Conservation (phyloP, 2,329 filamentous ascomycete species). For the Rutstroemia sp. region DNA sequence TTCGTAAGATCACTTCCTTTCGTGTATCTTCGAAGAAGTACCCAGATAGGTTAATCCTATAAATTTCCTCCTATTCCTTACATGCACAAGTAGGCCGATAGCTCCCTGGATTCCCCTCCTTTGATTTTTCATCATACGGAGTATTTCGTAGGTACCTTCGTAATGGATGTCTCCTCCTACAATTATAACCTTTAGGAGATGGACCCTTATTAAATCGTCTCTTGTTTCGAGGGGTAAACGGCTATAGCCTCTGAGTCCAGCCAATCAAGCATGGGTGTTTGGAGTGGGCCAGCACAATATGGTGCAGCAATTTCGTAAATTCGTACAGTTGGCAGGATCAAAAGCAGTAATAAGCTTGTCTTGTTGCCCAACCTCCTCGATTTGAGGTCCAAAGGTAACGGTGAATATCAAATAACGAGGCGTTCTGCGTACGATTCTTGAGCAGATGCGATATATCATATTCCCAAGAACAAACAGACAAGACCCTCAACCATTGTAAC, state of each 20-base stretch:
- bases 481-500: no score
- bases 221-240: slow-evolving; percentile 7
- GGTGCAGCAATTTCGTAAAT: slow-evolving; percentile 5
- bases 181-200: background rate
- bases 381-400: slow-evolving; percentile 6
- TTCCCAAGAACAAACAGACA: background rate
- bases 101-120: background rate
- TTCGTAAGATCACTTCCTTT: background rate
- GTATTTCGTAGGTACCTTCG: no score
- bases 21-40: background rate
- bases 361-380: slow-evolving; percentile 5
- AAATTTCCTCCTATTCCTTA: no score
- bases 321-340: slow-evolving; percentile 5
- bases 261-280: background rate
- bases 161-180: background rate
- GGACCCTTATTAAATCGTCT: slow-evolving; percentile 4
- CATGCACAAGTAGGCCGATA: no score
- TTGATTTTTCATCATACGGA: background rate
- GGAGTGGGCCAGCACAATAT: background rate
- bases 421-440: no score
- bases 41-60: background rate
- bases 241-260: background rate
- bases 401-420: slow-evolving; percentile 2
- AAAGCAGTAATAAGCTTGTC: background rate
- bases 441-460: slow-evolving; percentile 5